phyloP scores from a whole-genome alignment of 257 asterid species.

The Orobanche coerulescens region DNA sequence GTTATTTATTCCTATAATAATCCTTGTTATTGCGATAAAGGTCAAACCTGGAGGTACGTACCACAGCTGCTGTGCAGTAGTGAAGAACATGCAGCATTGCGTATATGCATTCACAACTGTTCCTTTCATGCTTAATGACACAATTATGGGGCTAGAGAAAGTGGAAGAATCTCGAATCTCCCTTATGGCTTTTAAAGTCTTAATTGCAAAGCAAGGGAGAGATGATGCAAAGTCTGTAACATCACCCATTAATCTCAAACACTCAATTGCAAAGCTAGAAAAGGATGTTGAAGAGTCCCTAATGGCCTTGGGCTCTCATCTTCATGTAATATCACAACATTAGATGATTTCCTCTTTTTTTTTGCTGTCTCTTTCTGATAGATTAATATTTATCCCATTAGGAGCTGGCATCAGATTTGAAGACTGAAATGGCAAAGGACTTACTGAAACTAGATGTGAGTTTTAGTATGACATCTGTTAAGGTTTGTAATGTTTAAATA shows the following conservation, averaged over 20 bases:
- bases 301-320: conserved; percentile 43
- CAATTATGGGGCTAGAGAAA: conserved; percentile 46
- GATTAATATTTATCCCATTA: conserved; percentile 21
- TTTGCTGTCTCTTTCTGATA: conserved; percentile 23
- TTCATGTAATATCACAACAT: conserved; percentile 49
- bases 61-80: conserved; percentile 88
- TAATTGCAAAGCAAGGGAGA: conserved; percentile 32
- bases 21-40: conserved; percentile 38
- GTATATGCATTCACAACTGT: conserved; percentile 78
- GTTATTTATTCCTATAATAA: too few relatives aligned
- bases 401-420: conserved; percentile 80
- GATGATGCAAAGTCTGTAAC: conserved; percentile 28
- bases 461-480: conserved; percentile 79
- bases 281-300: conserved; percentile 53
- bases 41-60: conserved; percentile 68
- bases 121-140: conserved; percentile 41
- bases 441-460: conserved; percentile 52
- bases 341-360: conserved; percentile 9
- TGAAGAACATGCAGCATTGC: conserved; percentile 77
- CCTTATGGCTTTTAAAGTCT: conserved; percentile 41
- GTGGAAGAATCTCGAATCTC: conserved; percentile 49
- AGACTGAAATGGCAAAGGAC: conserved; percentile 56
- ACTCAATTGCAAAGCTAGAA: conserved; percentile 45
- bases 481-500: conserved; percentile 48
- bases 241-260: conserved; percentile 27